A percentile compares a stretch with the other conserved stretches of the same genome.
These are phyloP conservation scores for Talaromyces ruber DNA, from an alignment of 495 filamentous ascomycete species.

Conservation along the genomic window DNA sequence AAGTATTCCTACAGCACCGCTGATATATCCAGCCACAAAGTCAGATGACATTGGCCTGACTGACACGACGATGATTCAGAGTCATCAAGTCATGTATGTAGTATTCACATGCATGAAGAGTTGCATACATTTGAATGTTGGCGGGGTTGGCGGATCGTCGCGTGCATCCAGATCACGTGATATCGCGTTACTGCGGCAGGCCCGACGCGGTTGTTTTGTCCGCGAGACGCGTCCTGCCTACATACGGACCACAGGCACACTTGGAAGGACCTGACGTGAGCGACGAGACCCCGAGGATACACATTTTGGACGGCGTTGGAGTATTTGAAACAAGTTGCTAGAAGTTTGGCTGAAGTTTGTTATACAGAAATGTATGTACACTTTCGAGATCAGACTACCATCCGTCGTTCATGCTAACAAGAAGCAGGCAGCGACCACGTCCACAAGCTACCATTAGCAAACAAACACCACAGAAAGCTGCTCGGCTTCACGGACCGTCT, in stretches of 20 bases:
- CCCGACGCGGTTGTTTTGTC: neutral
- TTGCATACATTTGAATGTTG: neutral
- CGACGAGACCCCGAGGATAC: neutral
- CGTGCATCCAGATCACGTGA: neutral
- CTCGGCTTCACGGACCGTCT: conserved; percentile 23
- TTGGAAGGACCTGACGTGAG: neutral
- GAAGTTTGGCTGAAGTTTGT: neutral
- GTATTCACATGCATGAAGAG: neutral
- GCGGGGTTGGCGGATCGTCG: neutral
- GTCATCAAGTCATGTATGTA: neutral
- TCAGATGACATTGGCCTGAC: conserved; percentile 58
- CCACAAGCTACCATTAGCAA: conserved; percentile 11
- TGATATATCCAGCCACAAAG: conserved; percentile 83
- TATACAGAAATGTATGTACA: neutral
- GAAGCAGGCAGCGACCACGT: conserved; percentile 36
- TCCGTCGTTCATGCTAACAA: neutral
- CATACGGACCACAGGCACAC: neutral
- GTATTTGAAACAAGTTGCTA: neutral
- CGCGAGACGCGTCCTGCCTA: neutral
- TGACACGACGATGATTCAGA: neutral
- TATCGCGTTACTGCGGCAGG: neutral
- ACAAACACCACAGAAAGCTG: conserved; percentile 19
- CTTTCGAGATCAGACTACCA: neutral
- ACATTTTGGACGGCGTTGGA: neutral
- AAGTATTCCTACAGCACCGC: conserved; percentile 71